phyloP scores from a whole-genome alignment of 2,329 filamentous ascomycete species.

The Bipolaris sorokiniana region DNA sequence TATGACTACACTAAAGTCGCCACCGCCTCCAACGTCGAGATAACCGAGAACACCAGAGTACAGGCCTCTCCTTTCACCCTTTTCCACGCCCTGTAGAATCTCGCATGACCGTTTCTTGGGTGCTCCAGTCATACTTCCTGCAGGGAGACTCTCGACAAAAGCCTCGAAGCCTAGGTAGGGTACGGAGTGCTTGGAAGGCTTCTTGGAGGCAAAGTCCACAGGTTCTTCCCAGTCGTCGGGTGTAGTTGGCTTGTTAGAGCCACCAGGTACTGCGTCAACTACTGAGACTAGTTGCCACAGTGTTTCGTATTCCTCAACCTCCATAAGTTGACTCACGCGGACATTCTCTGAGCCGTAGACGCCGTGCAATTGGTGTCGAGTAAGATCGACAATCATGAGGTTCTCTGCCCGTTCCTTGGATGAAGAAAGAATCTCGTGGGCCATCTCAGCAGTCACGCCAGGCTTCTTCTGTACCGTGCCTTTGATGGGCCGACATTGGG shows the following conservation, averaged over 20 bases:
- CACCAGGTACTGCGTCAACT: conserved; percentile 66
- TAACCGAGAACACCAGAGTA: conserved; percentile 93
- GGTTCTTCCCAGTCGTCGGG: conserved; percentile 44
- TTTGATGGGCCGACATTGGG: conserved; percentile 92
- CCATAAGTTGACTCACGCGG: conserved; percentile 76
- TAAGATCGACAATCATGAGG: conserved; percentile 96
- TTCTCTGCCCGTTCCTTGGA: conserved; percentile 96
- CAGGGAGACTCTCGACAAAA: conserved; percentile 77
- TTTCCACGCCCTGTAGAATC: conserved; percentile 74
- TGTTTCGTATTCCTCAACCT: conserved; percentile 87
- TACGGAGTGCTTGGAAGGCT: conserved; percentile 13
- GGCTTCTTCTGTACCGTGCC: conserved; percentile 85
- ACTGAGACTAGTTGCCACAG: conserved; percentile 93
- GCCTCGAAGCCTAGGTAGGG: conserved; percentile 71
- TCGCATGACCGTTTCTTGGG: conserved; percentile 93
- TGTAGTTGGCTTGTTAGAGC: conserved; percentile 32
- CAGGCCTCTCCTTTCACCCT: conserved; percentile 67
- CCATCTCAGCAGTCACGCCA: conserved; percentile 72
- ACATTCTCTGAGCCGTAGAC: conserved; percentile 79
- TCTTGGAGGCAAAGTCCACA: conserved; percentile 25
- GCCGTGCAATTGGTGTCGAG: conserved; percentile 91
- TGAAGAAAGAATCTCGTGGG: conserved; percentile 73
- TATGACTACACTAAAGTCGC: conserved; percentile 92
- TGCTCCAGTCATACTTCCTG: conserved; percentile 95
- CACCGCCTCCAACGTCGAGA: conserved; percentile 81